A percentile compares a stretch with the other conserved stretches of the same genome.
phyloP scores from a whole-genome alignment of 176 grass and related monocot species.

The Aegilops bicornis region DNA sequence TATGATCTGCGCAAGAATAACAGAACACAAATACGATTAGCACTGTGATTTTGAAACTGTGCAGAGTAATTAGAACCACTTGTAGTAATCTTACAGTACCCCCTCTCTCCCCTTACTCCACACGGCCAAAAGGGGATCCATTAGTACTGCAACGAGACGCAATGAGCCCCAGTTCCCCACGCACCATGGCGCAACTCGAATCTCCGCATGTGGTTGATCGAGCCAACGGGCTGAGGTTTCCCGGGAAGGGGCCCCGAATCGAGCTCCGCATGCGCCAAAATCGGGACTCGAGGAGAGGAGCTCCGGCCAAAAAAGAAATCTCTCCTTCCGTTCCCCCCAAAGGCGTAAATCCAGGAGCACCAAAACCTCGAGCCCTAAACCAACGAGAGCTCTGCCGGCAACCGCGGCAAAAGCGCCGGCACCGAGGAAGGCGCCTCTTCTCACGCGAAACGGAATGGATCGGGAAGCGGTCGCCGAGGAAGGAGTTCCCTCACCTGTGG shows the following conservation, averaged over 20 bases:
- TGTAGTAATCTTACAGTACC: neutral
- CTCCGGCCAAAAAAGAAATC: neutral
- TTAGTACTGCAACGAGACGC: neutral
- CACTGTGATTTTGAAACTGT: neutral
- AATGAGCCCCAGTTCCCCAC: neutral
- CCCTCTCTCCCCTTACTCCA: neutral
- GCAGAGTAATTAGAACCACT: neutral
- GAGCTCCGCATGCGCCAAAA: neutral
- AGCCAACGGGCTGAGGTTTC: neutral
- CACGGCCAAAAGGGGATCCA: neutral
- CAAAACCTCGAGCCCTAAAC: neutral
- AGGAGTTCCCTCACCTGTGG: constrained; percentile 33
- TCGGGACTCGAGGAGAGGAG: neutral
- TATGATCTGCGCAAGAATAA: constrained; percentile 25
- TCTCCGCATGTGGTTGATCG: neutral
- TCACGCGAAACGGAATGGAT: neutral
- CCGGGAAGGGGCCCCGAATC: neutral
- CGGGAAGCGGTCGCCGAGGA: no score
- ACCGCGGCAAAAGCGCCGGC: neutral
- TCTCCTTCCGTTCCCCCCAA: neutral
- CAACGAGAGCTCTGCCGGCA: neutral
- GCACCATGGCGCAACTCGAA: neutral
- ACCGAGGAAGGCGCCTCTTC: neutral
- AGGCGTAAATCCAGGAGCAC: neutral
- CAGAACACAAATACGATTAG: constrained; percentile 1